Evolutionary conservation across 176 grass and related monocot species (phyloP).

Genomic region (Lolium perenne): DNA sequence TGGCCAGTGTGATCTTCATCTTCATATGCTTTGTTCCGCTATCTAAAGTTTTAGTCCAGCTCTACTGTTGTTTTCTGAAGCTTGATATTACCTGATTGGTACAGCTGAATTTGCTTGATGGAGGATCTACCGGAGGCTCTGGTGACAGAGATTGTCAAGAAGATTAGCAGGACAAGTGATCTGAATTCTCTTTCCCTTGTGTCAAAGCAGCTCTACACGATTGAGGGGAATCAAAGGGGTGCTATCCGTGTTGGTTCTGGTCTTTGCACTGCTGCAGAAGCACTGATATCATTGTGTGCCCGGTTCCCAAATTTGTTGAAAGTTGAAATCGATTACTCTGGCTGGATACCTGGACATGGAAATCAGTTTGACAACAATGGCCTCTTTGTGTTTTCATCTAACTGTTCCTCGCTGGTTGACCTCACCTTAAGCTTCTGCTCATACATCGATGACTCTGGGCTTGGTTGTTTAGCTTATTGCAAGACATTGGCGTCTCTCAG

Average conservation of each 20-base stretch:
- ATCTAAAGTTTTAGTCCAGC: neutral
- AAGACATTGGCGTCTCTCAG: neutral
- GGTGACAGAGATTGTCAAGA: conserved; percentile 57
- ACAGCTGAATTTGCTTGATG: conserved; percentile 39
- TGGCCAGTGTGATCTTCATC: neutral
- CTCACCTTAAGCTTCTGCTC: conserved; percentile 40
- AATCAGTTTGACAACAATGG: conserved; percentile 62
- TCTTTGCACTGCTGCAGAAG: neutral
- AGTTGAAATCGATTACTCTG: conserved; percentile 62
- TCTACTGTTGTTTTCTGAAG: neutral
- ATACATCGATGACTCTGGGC: neutral
- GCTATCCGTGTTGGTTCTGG: neutral
- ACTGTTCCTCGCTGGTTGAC: conserved; percentile 37
- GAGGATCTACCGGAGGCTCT: conserved; percentile 55
- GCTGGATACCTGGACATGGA: conserved; percentile 52
- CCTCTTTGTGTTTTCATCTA: conserved; percentile 39
- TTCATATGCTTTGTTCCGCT: neutral
- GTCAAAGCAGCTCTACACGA: conserved; percentile 44
- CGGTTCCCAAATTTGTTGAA: conserved; percentile 27
- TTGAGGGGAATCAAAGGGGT: conserved; percentile 38
- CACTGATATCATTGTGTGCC: conserved; percentile 36
- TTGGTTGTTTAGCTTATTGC: neutral
- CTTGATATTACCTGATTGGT: neutral
- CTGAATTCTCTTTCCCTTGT: conserved; percentile 61
- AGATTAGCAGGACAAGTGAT: conserved; percentile 51